phyloP scores from a whole-genome alignment of 257 asterid genomes.

The Eustoma russellianum region DNA sequence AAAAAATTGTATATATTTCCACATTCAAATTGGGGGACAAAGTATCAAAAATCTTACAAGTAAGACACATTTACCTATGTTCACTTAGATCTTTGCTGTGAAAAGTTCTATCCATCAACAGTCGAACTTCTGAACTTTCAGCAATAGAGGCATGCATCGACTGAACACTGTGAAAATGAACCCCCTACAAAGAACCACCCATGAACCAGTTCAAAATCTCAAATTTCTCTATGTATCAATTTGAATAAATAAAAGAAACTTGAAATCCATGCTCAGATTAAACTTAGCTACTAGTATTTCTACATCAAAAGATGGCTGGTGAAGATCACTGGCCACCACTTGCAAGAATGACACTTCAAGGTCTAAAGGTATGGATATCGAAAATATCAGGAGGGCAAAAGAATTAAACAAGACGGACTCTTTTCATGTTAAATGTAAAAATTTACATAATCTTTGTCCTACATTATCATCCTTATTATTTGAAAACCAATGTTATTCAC shows the following conservation, averaged over 20 bases:
- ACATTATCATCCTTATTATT: no score
- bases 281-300: background rate
- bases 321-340: background rate
- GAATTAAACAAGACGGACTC: no score
- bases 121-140: conserved; percentile 31
- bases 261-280: background rate
- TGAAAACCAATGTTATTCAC: no score
- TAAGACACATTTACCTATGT: conserved; percentile 6
- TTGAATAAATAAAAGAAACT: background rate
- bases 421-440: no score
- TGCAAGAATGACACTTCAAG: no score
- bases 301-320: background rate
- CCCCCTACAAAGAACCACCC: conserved; percentile 28
- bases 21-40: no score
- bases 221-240: background rate
- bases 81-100: conserved; percentile 45
- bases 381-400: no score
- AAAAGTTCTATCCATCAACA: conserved; percentile 28
- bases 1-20: no score
- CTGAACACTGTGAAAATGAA: conserved; percentile 37
- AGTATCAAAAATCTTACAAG: no score
- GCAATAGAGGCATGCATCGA: conserved; percentile 23
- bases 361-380: no score
- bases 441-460: no score
- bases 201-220: background rate